phyloP scores from a whole-genome alignment of 306 rosid species.

The Prunus mongolica region DNA sequence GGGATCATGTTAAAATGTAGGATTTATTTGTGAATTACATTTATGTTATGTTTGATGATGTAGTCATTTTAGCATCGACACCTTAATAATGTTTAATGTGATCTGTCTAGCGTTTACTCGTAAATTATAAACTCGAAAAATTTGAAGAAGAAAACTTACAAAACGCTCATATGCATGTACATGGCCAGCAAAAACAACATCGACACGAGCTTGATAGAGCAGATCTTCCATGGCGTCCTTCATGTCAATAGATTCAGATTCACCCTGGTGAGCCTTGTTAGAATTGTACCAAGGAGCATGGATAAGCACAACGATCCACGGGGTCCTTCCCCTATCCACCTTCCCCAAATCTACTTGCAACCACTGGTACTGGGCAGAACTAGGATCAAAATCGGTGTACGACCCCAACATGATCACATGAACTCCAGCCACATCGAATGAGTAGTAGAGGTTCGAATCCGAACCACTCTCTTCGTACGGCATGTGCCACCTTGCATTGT shows the following conservation, averaged over 20 bases:
- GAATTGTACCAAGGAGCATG: conserved; percentile 95
- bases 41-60: too few relatives aligned
- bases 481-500: conserved; percentile 83
- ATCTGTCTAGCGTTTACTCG: background rate
- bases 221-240: conserved; percentile 64
- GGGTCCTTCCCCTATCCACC: conserved; percentile 50
- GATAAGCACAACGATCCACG: conserved; percentile 57
- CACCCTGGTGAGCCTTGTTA: conserved; percentile 70
- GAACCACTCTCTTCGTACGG: conserved; percentile 69
- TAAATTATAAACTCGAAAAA: background rate
- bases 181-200: conserved; percentile 74
- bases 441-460: conserved; percentile 73
- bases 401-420: conserved; percentile 90
- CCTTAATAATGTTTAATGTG: background rate
- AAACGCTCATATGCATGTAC: conserved; percentile 93
- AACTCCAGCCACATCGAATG: conserved; percentile 67
- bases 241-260: conserved; percentile 54
- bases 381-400: conserved; percentile 45
- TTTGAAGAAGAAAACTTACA: conserved; percentile 37
- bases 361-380: conserved; percentile 69
- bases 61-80: background rate
- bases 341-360: conserved; percentile 47
- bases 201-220: conserved; percentile 63
- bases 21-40: too few relatives aligned
- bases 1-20: too few relatives aligned